Conservation (phyloP, 768 basidiomycete species). For the Plicaturopsis crispa region DNA sequence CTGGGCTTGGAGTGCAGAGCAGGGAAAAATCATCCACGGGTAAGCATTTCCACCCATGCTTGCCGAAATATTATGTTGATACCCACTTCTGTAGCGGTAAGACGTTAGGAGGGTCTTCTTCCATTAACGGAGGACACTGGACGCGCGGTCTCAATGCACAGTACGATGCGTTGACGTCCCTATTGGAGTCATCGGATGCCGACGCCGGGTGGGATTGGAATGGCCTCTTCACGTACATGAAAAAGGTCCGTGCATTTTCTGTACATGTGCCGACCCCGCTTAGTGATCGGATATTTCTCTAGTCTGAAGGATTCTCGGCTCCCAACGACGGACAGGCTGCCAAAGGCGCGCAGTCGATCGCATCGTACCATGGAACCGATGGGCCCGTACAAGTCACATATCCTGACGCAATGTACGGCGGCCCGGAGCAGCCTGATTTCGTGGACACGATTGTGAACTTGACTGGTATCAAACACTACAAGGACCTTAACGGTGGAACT, state of each 20-base stretch:
- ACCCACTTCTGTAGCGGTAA: conserved; percentile 27
- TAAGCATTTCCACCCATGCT: conserved; percentile 13
- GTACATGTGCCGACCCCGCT: neutral
- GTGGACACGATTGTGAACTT: conserved; percentile 36
- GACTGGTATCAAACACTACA: conserved; percentile 38
- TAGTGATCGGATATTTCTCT: neutral
- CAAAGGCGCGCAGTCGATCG: conserved; percentile 39
- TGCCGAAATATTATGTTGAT: neutral
- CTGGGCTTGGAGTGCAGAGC: conserved; percentile 38
- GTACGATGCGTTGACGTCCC: conserved; percentile 22
- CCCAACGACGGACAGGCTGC: conserved; percentile 36
- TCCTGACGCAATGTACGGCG: conserved; percentile 47
- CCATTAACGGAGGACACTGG: conserved; percentile 41
- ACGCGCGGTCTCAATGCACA: conserved; percentile 36
- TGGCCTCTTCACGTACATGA: conserved; percentile 36
- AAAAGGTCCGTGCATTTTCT: conserved; percentile 26
- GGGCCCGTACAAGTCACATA: conserved; percentile 51
- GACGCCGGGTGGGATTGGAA: conserved; percentile 41
- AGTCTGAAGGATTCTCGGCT: conserved; percentile 42
- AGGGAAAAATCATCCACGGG: conserved; percentile 32
- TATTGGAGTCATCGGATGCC: conserved; percentile 25
- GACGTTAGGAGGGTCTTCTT: conserved; percentile 30
- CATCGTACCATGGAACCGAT: conserved; percentile 39
- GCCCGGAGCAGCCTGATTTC: conserved; percentile 45
- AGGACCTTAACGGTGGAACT: conserved; percentile 48